A percentile compares a stretch with the other conserved stretches of the same genome.
These are phyloP conservation scores for Amphibolis antarctica DNA, from an alignment of 106 monocot genomes.

Conservation along the genomic window DNA sequence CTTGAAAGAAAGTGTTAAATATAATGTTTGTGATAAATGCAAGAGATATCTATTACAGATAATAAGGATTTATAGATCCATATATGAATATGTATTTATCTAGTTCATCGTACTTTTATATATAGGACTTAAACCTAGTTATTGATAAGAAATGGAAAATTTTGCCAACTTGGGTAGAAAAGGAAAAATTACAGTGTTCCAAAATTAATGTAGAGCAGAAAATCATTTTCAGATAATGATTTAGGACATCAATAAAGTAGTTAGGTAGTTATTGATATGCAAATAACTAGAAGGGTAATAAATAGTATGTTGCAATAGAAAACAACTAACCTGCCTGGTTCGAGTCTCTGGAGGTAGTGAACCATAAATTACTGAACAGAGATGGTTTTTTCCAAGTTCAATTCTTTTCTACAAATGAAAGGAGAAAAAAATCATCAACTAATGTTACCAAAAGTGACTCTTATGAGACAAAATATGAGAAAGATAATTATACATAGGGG, in stretches of 20 bases:
- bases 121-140: too few relatives aligned
- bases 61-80: too few relatives aligned
- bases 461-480: neutral
- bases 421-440: neutral
- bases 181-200: too few relatives aligned
- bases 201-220: too few relatives aligned
- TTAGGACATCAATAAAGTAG: neutral
- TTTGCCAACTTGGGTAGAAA: too few relatives aligned
- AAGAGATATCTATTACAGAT: too few relatives aligned
- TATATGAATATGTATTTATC: too few relatives aligned
- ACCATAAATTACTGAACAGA: conserved; percentile 94
- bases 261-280: neutral
- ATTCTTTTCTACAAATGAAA: conserved; percentile 52
- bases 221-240: neutral
- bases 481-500: too few relatives aligned
- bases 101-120: too few relatives aligned
- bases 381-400: conserved; percentile 67
- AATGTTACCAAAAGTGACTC: neutral
- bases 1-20: too few relatives aligned
- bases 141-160: too few relatives aligned
- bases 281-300: neutral
- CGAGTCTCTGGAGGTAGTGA: conserved; percentile 94
- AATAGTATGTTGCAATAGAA: neutral
- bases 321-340: conserved; percentile 62
- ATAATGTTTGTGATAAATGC: too few relatives aligned